A percentile compares a stretch with the other conserved stretches of the same genome.
Conservation (phyloP, 176 grass and related monocot genomes). For the Secale cereale region DNA sequence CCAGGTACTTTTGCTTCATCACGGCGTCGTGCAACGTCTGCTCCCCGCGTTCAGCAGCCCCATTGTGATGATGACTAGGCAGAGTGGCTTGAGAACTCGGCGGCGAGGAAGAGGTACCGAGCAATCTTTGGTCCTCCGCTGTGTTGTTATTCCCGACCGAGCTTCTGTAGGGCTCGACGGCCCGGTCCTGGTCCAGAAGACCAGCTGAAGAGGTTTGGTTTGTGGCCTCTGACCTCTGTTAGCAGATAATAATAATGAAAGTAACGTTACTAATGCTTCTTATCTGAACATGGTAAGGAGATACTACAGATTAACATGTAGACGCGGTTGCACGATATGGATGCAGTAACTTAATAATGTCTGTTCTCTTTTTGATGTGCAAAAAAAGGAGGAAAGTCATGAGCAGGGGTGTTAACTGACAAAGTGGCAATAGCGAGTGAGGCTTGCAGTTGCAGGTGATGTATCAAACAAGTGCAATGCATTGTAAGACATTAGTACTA, state of each 20-base stretch:
- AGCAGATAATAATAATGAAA: neutral
- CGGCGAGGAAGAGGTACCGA: neutral
- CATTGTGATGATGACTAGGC: conserved; percentile 27
- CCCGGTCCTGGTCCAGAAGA: conserved; percentile 18
- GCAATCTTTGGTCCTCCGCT: conserved; percentile 22
- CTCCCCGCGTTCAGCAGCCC: conserved; percentile 14
- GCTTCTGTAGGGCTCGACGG: conserved; percentile 14
- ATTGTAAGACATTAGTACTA: too few species aligned
- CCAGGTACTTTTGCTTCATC: conserved; percentile 37
- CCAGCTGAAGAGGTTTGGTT: conserved; percentile 15
- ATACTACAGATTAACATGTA: too few species aligned
- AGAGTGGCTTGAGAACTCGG: neutral
- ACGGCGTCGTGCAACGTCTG: conserved; percentile 28
- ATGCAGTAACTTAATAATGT: too few species aligned
- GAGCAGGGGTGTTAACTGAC: too few species aligned
- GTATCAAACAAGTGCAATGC: too few species aligned
- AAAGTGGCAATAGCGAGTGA: too few species aligned
- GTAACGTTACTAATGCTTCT: neutral
- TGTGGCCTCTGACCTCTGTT: conserved; percentile 44
- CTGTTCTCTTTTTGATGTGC: too few species aligned
- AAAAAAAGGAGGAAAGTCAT: too few species aligned
- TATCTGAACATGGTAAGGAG: neutral
- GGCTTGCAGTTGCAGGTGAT: too few species aligned
- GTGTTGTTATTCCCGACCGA: neutral
- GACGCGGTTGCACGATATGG: rapidly evolving